Evolutionary conservation across 2,329 filamentous ascomycete species (phyloP), one percentile per base, ranked within the genome.

Genomic region (Trichoderma oligosporum): DNA sequence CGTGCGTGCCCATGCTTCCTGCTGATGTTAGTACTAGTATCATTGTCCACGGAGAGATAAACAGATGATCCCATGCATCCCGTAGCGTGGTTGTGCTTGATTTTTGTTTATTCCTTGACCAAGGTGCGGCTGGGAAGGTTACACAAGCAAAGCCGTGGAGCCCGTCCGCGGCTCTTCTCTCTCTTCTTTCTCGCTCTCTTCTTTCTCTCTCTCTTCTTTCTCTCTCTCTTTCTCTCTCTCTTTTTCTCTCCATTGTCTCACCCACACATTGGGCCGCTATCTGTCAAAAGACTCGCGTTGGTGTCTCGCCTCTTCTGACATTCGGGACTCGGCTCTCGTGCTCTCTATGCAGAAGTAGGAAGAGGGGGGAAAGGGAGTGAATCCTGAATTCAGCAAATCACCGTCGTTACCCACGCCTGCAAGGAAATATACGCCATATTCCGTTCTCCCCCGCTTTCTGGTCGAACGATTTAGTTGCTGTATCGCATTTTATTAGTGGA

Each of bases 371-470:
- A 41, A 29, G 16, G n/a, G 16, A n/a, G 31, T 14, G 52, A 46
- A 44, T 49, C 45, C 35, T 49, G 36, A 33, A 35, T 56, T 18
- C 6, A 33, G 38, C 45, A 51, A 49, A 57, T 57, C 45, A 45
- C 16, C 12, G 22, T 12, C 38, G 29, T 44, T 57, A 49, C 46
- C 54, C 54, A 44, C 36, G 35, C 29, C 38, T 36, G 48, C 27
- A 41, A 47, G 24, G 31, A 20, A 35, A 8, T 18, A 14, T 38
- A 16, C 41, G 24, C 44, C 35, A 48, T 44, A 48, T 47, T 33
- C 29, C 44, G n/a, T 22, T 35, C 31, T 49, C 46, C 53, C 53
- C 53, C 53, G 53, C 53, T 56, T 56, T 42, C 44, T 42, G 12
- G 41, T 27, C 24, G 41, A 45, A 38, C 41, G 52, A 36, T 45